Conservation (phyloP, 305 asterid species). For the Striga hermonthica region DNA sequence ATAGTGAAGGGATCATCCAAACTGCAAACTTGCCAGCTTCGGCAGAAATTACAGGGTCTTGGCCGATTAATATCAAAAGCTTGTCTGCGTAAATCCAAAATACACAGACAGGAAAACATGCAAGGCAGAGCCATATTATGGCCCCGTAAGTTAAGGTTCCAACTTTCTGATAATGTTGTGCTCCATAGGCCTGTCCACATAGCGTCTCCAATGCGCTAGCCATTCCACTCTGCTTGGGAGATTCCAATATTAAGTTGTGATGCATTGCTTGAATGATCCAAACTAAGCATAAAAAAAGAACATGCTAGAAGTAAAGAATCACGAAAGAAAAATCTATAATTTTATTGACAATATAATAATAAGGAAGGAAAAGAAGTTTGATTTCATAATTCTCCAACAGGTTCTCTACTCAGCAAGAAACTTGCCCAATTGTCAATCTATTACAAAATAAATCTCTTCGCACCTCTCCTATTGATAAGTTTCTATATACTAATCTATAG, state of each 20-base stretch:
- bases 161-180: constrained; percentile 30
- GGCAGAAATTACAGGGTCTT: constrained; percentile 39
- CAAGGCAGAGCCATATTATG: constrained; percentile 38
- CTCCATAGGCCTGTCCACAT: constrained; percentile 53
- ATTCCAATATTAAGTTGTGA: not conserved
- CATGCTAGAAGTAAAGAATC: no score
- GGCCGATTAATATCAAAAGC: constrained; percentile 36
- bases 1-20: constrained; percentile 38
- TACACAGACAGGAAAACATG: constrained; percentile 36
- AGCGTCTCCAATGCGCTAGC: constrained; percentile 48
- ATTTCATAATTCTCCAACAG: no score
- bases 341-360: no score
- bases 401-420: no score
- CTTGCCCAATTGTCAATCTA: no score
- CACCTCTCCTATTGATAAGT: no score
- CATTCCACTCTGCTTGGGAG: constrained; percentile 37
- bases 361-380: no score
- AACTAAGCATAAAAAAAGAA: not conserved
- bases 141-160: constrained; percentile 41
- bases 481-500: no score
- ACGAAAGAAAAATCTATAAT: not conserved
- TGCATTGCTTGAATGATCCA: not conserved
- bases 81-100: constrained; percentile 41
- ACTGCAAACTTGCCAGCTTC: constrained; percentile 40
- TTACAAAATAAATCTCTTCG: no score